Conservation (phyloP, 179 eudicot species). For the Drosera spatulata region DNA sequence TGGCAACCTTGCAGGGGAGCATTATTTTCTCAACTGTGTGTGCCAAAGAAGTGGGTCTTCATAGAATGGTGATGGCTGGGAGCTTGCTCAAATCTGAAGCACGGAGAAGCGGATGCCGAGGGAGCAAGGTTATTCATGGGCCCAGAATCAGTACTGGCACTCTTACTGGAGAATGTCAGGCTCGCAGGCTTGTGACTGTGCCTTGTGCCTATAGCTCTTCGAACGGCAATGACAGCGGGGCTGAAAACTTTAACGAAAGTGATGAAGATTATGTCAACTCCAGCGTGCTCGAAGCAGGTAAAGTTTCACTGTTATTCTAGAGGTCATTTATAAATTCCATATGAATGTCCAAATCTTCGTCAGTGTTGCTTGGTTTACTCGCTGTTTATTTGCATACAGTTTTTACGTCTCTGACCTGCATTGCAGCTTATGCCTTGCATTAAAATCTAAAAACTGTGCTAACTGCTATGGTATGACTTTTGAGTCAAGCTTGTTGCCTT, state of each 20-base stretch:
- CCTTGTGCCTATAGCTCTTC: conserved; percentile 82
- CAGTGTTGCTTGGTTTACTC: background rate
- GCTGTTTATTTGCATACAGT: background rate
- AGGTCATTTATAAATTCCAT: background rate
- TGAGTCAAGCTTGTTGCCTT: too few relatives aligned
- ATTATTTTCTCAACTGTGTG: conserved; percentile 55
- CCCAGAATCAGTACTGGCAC: conserved; percentile 19
- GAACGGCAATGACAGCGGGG: conserved; percentile 81
- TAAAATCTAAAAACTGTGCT: too few relatives aligned
- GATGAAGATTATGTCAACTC: conserved; percentile 85
- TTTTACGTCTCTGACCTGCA: background rate
- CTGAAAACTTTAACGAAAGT: conserved; percentile 64
- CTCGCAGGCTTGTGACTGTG: conserved; percentile 25
- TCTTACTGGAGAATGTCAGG: conserved; percentile 9
- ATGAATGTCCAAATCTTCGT: background rate
- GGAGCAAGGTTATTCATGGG: conserved; percentile 23
- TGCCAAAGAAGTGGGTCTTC: conserved; percentile 40
- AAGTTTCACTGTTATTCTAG: background rate
- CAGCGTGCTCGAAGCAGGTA: conserved; percentile 92
- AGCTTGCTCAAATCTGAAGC: conserved; percentile 25
- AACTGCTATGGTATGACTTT: too few relatives aligned
- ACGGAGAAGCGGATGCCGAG: conserved; percentile 52
- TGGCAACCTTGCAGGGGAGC: conserved; percentile 74
- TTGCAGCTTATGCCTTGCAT: background rate
- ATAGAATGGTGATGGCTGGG: conserved; percentile 24